These are phyloP conservation scores for Leptomonas pyrrhocoris DNA, from an alignment of 208 protist species.

Conservation along the genomic window DNA sequence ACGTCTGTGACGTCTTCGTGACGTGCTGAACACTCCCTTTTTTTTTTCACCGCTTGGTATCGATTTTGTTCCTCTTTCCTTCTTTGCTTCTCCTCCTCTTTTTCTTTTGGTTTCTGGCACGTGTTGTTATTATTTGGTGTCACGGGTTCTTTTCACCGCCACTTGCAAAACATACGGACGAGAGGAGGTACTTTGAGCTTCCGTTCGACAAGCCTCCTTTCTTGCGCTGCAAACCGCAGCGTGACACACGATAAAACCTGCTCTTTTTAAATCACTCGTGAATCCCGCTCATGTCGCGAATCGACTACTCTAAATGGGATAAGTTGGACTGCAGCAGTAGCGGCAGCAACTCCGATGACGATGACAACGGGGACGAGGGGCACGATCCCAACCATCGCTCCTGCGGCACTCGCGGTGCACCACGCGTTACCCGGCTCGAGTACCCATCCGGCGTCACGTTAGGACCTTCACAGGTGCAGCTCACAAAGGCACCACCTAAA, in stretches of 20 bases:
- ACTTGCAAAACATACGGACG: too few species aligned
- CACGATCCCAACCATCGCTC: neutral
- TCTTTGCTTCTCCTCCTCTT: neutral
- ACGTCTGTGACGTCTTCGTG: too few species aligned
- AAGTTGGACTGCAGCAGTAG: conserved; percentile 48
- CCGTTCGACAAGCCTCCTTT: too few species aligned
- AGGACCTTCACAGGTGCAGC: conserved; percentile 58
- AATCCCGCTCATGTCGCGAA: conserved; percentile 41
- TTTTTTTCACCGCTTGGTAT: conserved; percentile 16
- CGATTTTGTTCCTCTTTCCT: neutral
- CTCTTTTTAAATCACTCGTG: too few species aligned
- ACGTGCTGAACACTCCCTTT: neutral
- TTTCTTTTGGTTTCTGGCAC: neutral
- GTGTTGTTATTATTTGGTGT: neutral
- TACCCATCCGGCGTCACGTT: conserved; percentile 70
- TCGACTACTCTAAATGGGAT: conserved; percentile 91
- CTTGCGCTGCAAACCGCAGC: too few species aligned
- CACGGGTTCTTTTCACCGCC: too few species aligned
- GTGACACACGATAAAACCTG: neutral
- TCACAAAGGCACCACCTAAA: conserved; percentile 34
- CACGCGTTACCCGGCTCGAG: conserved; percentile 55
- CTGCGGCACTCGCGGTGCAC: neutral
- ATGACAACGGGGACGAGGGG: neutral
- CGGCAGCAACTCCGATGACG: neutral
- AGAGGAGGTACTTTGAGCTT: too few species aligned